phyloP scores from a whole-genome alignment of 306 rosid species.

The Rosa persica region DNA sequence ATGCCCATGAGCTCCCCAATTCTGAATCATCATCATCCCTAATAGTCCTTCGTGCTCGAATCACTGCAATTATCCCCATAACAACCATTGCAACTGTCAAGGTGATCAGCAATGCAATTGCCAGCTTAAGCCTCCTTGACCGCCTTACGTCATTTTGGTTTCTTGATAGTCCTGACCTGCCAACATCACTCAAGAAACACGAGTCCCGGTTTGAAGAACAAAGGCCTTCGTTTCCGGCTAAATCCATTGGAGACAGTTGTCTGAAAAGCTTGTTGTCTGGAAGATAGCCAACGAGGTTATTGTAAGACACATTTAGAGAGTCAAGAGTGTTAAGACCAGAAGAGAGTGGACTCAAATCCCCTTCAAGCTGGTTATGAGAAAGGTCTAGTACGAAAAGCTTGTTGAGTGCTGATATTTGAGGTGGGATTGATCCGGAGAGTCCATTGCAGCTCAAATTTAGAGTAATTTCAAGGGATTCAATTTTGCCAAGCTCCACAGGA shows the following conservation, averaged over 20 bases:
- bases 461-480: slow-evolving; percentile 74
- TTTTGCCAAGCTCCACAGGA: slow-evolving; percentile 61
- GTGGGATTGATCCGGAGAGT: slow-evolving; percentile 66
- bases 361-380: slow-evolving; percentile 80
- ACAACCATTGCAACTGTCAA: slow-evolving; percentile 63
- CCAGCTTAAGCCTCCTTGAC: slow-evolving; percentile 61
- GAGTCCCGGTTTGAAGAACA: slow-evolving; percentile 61
- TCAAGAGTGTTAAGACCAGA: slow-evolving; percentile 74
- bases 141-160: slow-evolving; percentile 38
- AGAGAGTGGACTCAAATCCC: slow-evolving; percentile 59
- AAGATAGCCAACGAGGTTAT: slow-evolving; percentile 69
- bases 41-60: slow-evolving; percentile 57
- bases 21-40: slow-evolving; percentile 70
- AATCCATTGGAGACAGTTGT: slow-evolving; percentile 61
- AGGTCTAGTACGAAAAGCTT: slow-evolving; percentile 84
- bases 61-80: slow-evolving; percentile 78
- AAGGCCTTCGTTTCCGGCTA: slow-evolving; percentile 71
- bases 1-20: slow-evolving; percentile 77
- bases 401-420: slow-evolving; percentile 64
- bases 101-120: slow-evolving; percentile 66
- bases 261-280: slow-evolving; percentile 87
- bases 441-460: slow-evolving; percentile 80
- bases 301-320: slow-evolving; percentile 80
- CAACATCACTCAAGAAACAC: slow-evolving; percentile 55
- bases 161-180: slow-evolving; percentile 33